Evolutionary conservation across 73 alveolate genomes (phyloP).

Genomic region (Tetrahymena borealis): DNA sequence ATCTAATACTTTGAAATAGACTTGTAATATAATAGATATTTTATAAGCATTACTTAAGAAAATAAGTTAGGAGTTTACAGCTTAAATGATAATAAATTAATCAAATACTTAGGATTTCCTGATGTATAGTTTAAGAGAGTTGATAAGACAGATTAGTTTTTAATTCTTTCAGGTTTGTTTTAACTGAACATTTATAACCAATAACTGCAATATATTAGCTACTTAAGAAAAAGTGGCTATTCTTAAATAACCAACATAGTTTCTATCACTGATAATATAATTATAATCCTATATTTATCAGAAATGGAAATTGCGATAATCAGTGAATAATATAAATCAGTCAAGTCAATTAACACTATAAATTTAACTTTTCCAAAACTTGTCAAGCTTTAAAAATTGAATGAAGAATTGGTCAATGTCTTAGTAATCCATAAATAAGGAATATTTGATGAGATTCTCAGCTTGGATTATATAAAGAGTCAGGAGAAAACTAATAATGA

Average conservation of each 20-base stretch:
- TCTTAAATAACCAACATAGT: neutral
- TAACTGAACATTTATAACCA: neutral
- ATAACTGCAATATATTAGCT: neutral
- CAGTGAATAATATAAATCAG: neutral
- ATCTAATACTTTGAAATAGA: neutral
- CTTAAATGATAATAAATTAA: too few relatives aligned
- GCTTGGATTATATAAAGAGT: neutral
- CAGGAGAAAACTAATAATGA: too few relatives aligned
- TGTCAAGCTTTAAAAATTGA: neutral
- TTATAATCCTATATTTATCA: too few relatives aligned
- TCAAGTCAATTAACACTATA: neutral
- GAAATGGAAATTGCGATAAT: neutral
- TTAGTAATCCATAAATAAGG: neutral
- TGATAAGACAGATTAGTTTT: neutral
- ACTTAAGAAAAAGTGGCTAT: neutral
- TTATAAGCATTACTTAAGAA: neutral
- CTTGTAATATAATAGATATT: neutral
- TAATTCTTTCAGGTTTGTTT: neutral
- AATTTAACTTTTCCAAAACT: neutral
- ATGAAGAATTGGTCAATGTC: neutral
- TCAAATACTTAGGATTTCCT: neutral
- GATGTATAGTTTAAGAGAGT: neutral
- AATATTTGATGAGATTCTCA: neutral
- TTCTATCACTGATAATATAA: neutral
- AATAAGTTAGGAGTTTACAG: neutral